Evolutionary conservation across 495 filamentous ascomycete genomes (phyloP).

Genomic region (Penicillium dipodomyicola): DNA sequence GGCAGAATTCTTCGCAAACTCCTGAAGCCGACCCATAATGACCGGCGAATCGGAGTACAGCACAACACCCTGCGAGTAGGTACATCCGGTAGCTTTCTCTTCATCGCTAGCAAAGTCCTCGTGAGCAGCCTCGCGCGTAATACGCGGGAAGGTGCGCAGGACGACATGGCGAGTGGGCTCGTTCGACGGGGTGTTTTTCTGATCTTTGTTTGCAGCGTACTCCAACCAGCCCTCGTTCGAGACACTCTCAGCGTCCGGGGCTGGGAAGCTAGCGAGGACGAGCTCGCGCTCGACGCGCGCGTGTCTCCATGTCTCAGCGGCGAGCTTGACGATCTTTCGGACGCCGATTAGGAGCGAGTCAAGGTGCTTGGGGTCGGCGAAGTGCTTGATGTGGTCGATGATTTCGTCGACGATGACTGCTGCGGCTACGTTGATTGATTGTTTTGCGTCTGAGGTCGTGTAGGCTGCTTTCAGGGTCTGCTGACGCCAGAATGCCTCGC

Average conservation of each 20-base stretch:
- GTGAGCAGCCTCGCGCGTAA: conserved; percentile 55
- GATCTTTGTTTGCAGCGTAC: conserved; percentile 33
- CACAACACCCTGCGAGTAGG: conserved; percentile 52
- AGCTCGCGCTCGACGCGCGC: conserved; percentile 62
- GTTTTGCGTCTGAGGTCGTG: conserved; percentile 60
- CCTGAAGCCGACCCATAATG: conserved; percentile 48
- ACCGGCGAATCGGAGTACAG: conserved; percentile 56
- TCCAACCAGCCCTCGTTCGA: conserved; percentile 49
- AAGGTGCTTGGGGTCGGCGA: conserved; percentile 53
- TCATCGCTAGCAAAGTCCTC: conserved; percentile 48
- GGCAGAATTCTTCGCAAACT: conserved; percentile 43
- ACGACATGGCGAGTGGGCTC: conserved; percentile 44
- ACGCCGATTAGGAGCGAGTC: conserved; percentile 53
- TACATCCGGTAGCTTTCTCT: conserved; percentile 41
- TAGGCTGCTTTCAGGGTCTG: conserved; percentile 64
- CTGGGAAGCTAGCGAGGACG: conserved; percentile 54
- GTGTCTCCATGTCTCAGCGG: conserved; percentile 63
- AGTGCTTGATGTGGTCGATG: conserved; percentile 55
- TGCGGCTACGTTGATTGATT: conserved; percentile 59
- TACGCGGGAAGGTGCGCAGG: conserved; percentile 54
- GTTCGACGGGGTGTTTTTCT: conserved; percentile 16
- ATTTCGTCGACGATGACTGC: conserved; percentile 62
- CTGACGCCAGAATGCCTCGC: conserved; percentile 63
- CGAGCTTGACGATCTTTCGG: conserved; percentile 59
- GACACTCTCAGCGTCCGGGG: conserved; percentile 40